A percentile compares a stretch with the other conserved stretches of the same genome.
Evolutionary conservation across 169 alveolate species (phyloP).

Genomic region (Ichthyophthirius multifiliis): DNA sequence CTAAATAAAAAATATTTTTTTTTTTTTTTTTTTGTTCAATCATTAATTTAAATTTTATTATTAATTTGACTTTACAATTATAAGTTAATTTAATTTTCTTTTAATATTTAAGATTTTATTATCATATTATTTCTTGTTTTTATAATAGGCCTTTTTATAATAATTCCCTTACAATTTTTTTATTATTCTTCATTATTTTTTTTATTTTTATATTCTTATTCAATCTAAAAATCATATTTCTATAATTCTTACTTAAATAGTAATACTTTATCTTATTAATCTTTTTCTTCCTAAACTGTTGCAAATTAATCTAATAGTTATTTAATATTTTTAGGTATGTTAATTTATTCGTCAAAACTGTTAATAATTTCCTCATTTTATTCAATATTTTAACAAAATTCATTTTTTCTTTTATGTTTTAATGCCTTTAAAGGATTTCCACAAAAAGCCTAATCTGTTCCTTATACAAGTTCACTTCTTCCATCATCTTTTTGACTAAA

Average conservation of each 20-base stretch:
- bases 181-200: too few species aligned
- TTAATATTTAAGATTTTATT: too few species aligned
- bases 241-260: too few species aligned
- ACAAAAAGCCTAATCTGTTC: constrained; percentile 34
- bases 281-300: background rate
- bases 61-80: too few species aligned
- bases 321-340: background rate
- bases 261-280: background rate
- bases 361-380: background rate
- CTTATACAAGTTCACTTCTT: background rate
- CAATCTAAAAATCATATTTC: background rate
- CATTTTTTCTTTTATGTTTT: constrained; percentile 25
- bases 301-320: background rate
- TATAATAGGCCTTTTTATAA: too few species aligned
- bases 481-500: too few species aligned
- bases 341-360: background rate
- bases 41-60: too few species aligned
- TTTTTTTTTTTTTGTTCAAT: too few species aligned
- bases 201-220: background rate
- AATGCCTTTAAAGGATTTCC: constrained; percentile 50
- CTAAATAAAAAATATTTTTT: too few species aligned
- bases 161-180: too few species aligned
- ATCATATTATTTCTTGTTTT: too few species aligned
- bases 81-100: too few species aligned
- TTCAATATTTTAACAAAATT: background rate